phyloP scores from a whole-genome alignment of 2,329 filamentous ascomycete genomes.

The Aureobasidium sp. region DNA sequence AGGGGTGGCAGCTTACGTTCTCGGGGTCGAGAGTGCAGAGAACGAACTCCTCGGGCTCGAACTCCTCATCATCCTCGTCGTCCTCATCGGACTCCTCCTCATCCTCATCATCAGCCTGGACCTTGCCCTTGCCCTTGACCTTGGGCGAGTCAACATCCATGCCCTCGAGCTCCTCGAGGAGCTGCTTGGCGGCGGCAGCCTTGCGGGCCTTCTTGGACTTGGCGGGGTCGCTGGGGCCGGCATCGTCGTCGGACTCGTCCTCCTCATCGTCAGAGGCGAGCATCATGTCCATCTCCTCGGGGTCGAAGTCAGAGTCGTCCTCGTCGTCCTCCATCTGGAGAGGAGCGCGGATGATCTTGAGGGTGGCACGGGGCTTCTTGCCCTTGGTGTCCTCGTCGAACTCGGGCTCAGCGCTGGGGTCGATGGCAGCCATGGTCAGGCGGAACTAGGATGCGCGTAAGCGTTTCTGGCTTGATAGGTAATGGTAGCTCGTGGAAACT shows the following conservation, averaged over 20 bases:
- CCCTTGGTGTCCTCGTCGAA: constrained; percentile 32
- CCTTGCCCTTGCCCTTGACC: constrained; percentile 65
- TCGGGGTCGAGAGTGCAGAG: constrained; percentile 92
- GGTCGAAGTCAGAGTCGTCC: constrained; percentile 56
- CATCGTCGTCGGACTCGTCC: constrained; percentile 56
- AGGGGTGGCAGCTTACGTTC: constrained; percentile 56
- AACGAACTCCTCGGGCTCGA: constrained; percentile 80
- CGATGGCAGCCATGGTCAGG: constrained; percentile 97
- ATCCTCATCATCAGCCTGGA: constrained; percentile 43
- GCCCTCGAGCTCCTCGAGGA: constrained; percentile 53
- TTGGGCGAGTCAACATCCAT: constrained; percentile 64
- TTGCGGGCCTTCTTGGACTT: constrained; percentile 84
- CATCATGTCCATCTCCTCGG: constrained; percentile 54
- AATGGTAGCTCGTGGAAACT: constrained; percentile 34
- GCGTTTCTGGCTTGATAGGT: neutral
- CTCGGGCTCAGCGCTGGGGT: constrained; percentile 65
- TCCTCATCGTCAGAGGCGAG: constrained; percentile 60
- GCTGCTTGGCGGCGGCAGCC: constrained; percentile 62
- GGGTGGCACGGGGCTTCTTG: constrained; percentile 66
- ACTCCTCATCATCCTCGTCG: constrained; percentile 55
- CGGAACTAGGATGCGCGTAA: constrained; percentile 60
- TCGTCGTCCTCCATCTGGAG: constrained; percentile 53
- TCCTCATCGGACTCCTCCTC: constrained; percentile 48
- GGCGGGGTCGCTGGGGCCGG: constrained; percentile 82
- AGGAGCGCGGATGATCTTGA: constrained; percentile 80